phyloP scores from a whole-genome alignment of 768 basidiomycete genomes.

The Tylopilus vinaceipallidus region DNA sequence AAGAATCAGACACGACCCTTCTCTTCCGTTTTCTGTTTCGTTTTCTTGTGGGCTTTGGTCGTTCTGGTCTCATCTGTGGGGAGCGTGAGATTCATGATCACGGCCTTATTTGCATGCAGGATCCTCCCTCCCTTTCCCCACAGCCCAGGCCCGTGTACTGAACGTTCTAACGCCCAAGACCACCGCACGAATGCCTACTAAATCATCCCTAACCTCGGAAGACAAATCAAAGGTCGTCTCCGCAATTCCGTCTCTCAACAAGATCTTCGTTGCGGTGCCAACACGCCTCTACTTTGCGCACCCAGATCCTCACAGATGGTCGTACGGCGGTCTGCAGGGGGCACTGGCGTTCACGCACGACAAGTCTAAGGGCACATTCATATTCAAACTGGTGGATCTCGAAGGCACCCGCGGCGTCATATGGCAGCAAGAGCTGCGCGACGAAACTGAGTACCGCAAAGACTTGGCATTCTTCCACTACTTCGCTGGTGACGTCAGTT shows the following conservation, averaged over 20 bases:
- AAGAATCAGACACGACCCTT: constrained; percentile 43
- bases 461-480: constrained; percentile 92
- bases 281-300: constrained; percentile 90
- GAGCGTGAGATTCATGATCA: too few species aligned
- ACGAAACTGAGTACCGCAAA: constrained; percentile 73
- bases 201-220: constrained; percentile 63
- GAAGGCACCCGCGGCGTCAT: constrained; percentile 80
- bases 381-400: constrained; percentile 82
- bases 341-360: constrained; percentile 74
- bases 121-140: too few species aligned
- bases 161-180: neutral
- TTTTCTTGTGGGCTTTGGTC: constrained; percentile 39
- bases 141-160: too few species aligned
- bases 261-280: constrained; percentile 79
- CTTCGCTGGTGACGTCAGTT: constrained; percentile 81
- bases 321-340: constrained; percentile 85
- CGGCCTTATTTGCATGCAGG: too few species aligned
- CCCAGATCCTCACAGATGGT: constrained; percentile 75
- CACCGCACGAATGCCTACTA: constrained; percentile 58
- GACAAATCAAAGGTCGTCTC: constrained; percentile 79
- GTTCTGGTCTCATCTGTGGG: constrained; percentile 29
- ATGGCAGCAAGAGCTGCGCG: constrained; percentile 92
- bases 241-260: constrained; percentile 59
- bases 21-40: constrained; percentile 54
- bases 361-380: constrained; percentile 49